Evolutionary conservation across 2,329 filamentous ascomycete genomes (phyloP), one percentile per base, ranked within the genome.

Genomic region (Colletotrichum sp.): DNA sequence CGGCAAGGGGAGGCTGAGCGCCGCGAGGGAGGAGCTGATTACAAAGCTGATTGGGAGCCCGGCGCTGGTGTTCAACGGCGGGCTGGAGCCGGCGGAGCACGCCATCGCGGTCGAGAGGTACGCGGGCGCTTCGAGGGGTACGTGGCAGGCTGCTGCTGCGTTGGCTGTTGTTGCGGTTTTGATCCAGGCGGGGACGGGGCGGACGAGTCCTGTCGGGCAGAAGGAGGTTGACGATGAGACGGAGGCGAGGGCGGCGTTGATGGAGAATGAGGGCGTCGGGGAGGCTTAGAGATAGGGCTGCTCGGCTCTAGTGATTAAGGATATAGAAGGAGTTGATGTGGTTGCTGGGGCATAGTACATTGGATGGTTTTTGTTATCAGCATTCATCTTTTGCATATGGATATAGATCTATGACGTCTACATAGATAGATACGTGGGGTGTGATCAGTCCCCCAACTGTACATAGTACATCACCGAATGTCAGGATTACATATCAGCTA

Each of bases 141-240:
- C 91, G 26, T 92, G 90, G 82, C 84, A 83, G 75, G 85, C 86
- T 13, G 89, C 89, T 1, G 87, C 88, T 3, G 81, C 82, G 4
- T 68, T 90, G 60, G 85, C 84, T 4, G 74, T 89, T 5, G 30
- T 87, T 6, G 86, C 90, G 6, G 66, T 90, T 60, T 58, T 86
- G 3, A 71, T 90, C 38, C 90, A 92, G 82, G 87, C 88, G 2
- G 84, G 84, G 9, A 89, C 89, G 10, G 90, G 90, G 4, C 90
- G 89, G 88, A 83, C 81, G n/a, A 85, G 83, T 2, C 86, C 88
- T 73, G 72, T 26, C 8, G 92, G 80, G 80, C 67, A 83, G 70
- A 84, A 84, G 65, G 82, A 82, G 43, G 79, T 79, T n/a, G 82
- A 82, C 63, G 83, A 84, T 67, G 84, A 83, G 34, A 79, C 75